Base-by-base conservation (phyloP, 129 eudicot genomes). In the Helianthus tuberosus region DNA sequence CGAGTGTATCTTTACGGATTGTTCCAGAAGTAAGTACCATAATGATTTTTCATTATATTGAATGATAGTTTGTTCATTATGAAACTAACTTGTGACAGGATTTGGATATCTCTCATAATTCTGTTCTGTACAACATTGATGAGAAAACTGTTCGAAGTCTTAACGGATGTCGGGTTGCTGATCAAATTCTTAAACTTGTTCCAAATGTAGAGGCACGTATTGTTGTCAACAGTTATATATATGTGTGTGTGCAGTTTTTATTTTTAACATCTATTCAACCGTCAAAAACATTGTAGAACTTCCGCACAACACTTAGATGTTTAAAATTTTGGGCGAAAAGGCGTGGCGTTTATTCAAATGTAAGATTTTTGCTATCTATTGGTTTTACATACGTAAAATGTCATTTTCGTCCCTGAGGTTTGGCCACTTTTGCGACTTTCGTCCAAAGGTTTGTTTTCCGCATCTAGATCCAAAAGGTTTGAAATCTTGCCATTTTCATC, bases 301-400 rank as follows among this genome's bases (percentile, higher is more conserved):
- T 80, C 71, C 68, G 84, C 79, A 80, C 84, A 27, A 74, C 84
- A 59, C 79, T 80, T 58, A 73, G 84, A 80, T 80, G 84, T 44
- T 80, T 80, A 38, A 80, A 80, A 65, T 80, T 80, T 66, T 80
- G 84, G 84, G 84, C 84, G 17, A 80, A 68, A 76, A 80, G 80
- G 73, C 80, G 84, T 41, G 80, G 80, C 23, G 84, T 80, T 57
- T 80, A 80, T 51, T 80, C 84, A 2, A 80, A 80, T 67, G 84
- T 80, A 80, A 80, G 84, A 48, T 50, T 55, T 60, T 14, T 32
- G 36, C 10, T 3, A 13, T 64, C 29, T 38, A 11, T 7, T 38
- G 29, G 16, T 39, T 61, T 71, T 50, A 29, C 32, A 9, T 41
- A 20, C 23, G 23, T 20, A 20, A 20, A 20, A 20, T 20, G 23